These are phyloP conservation scores for Immersiporthe knoxdaviesiana DNA, from an alignment of 2,329 filamentous ascomycete species.

Conservation along the genomic window DNA sequence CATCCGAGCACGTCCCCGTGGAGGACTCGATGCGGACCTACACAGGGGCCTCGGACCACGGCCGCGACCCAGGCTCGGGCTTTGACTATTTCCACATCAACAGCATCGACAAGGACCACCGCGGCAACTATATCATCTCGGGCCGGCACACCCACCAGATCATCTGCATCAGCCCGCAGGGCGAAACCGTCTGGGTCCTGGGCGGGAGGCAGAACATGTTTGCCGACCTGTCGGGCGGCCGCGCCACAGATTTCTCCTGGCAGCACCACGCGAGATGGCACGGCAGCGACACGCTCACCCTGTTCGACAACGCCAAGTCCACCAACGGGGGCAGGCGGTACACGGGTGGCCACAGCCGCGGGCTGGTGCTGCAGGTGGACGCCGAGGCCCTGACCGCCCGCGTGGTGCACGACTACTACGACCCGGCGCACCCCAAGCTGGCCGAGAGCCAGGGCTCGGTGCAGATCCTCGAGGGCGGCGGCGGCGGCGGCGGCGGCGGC, in stretches of 20 bases:
- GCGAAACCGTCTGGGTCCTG: conserved; percentile 42
- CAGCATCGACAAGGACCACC: conserved; percentile 39
- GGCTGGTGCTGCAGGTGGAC: conserved; percentile 39
- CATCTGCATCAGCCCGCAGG: conserved; percentile 37
- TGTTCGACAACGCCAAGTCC: conserved; percentile 46
- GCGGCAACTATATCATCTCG: conserved; percentile 44
- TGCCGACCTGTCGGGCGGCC: conserved; percentile 39
- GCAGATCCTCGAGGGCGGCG: conserved; percentile 17
- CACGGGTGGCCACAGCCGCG: conserved; percentile 37
- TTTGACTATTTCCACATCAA: conserved; percentile 47
- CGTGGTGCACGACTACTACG: conserved; percentile 38
- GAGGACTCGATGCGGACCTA: conserved; percentile 36
- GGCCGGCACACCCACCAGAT: conserved; percentile 39
- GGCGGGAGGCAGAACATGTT: conserved; percentile 43
- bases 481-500: conserved; percentile 13
- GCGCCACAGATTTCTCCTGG: conserved; percentile 43
- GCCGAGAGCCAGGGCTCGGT: conserved; percentile 25
- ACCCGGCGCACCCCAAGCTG: conserved; percentile 32
- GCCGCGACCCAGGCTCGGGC: conserved; percentile 36
- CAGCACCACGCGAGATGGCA: conserved; percentile 44
- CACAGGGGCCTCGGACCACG: conserved; percentile 33
- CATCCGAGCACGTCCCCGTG: conserved; percentile 39
- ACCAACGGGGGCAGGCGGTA: conserved; percentile 35
- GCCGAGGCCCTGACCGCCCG: conserved; percentile 36
- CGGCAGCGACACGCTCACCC: conserved; percentile 39